Evolutionary conservation across 139 green algal species (phyloP), one percentile per base, ranked within the genome.

Genomic region (Asterochloris erici): DNA sequence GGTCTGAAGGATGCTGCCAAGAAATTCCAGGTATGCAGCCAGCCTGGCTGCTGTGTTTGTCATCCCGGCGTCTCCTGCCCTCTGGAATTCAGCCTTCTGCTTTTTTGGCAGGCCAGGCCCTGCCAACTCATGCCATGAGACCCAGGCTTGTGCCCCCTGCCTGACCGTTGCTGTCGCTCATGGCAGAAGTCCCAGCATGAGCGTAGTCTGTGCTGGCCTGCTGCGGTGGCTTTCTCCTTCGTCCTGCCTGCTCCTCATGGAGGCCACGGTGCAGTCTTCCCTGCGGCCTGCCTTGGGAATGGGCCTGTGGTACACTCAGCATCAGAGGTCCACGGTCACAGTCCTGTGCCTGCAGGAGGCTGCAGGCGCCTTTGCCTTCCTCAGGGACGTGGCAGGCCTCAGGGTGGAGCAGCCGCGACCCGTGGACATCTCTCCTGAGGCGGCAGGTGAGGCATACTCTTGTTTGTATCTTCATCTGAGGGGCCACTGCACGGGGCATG

Each of bases 361-460:
- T n/a, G 93, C 94, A 28, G 96, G 95, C 60, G 82, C 84, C 24
- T 98, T 95, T 90, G 88, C 82, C 6, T 79, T 87, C 73, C 85
- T 98, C 81, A 89, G 92, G 14, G 92, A 98, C 84, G 69, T 73
- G 14, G 89, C 95, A 54, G 84, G 85, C 24, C 82, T 88, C 60
- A 93, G 94, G 83, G 85, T 93, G 12, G 92, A 97, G 75, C 75
- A 74, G 66, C 90, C 90, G 0, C 84, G 87, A 4, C 91, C 95
- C 1, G 73, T 91, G 38, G 96, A 99, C 86, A 85, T 98, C 38
- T 86, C 82, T 4, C 81, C 92, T 4, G 94, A 98, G 83, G 92
- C 87, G 6, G 38, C 38, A 54, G 38, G 38, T 54, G 38, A 54
- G 38, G 38, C 38, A 6, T 2, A 10, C 38, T 54, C 38, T 6